Conservation (phyloP, 1,139 yeast genomes). For the Blastobotrys apis region DNA sequence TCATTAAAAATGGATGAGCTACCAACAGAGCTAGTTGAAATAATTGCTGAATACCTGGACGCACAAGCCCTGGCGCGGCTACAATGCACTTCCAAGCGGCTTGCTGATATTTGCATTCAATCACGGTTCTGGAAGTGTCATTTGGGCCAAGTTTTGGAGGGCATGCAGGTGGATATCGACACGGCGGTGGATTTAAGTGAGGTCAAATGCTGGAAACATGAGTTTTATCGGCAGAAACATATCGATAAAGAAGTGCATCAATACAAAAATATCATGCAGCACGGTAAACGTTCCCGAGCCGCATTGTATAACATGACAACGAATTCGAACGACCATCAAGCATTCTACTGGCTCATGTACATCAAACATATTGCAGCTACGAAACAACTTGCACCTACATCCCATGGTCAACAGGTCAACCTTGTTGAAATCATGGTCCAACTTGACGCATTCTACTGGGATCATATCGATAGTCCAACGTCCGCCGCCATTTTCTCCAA, state of each 20-base stretch:
- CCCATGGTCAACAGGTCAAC: not conserved
- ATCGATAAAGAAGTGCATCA: not conserved
- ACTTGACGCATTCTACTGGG: slow-evolving; percentile 2
- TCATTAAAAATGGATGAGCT: too few species aligned
- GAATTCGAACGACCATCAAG: not conserved
- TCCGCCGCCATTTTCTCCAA: too few species aligned
- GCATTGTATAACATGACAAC: not conserved
- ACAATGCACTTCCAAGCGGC: too few species aligned
- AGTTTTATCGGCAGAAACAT: not conserved
- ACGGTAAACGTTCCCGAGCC: not conserved
- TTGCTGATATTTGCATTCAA: too few species aligned
- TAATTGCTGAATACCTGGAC: too few species aligned
- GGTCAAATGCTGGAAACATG: not conserved
- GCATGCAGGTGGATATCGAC: too few species aligned
- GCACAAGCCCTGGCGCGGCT: too few species aligned
- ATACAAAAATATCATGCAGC: not conserved
- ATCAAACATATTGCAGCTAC: slow-evolving; percentile 1
- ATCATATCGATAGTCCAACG: not conserved
- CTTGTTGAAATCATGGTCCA: not conserved
- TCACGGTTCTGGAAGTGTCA: too few species aligned
- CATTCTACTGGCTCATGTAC: not conserved
- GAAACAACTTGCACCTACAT: not conserved
- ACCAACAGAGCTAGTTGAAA: too few species aligned
- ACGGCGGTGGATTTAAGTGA: too few species aligned
- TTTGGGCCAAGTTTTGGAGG: too few species aligned